Evolutionary conservation across 352 stramenopile species (phyloP).

Genomic region (Globisporangium echinulatum): DNA sequence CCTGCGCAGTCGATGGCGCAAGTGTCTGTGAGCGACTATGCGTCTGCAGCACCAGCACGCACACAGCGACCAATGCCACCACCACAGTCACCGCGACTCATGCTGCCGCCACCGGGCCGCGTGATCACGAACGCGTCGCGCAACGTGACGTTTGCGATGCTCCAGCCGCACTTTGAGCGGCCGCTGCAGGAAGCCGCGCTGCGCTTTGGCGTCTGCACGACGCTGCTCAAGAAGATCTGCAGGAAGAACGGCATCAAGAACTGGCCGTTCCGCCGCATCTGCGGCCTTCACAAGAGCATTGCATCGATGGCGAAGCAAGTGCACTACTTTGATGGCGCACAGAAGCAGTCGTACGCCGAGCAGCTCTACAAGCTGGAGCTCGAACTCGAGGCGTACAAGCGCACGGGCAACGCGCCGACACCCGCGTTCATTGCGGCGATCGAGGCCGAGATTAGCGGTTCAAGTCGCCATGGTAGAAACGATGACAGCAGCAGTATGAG

Average conservation of each 20-base stretch:
- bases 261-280: slow-evolving; percentile 59
- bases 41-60: not conserved
- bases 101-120: slow-evolving; percentile 7
- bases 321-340: slow-evolving; percentile 54
- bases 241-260: slow-evolving; percentile 50
- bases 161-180: slow-evolving; percentile 51
- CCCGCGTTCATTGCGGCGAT: slow-evolving; percentile 19
- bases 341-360: slow-evolving; percentile 41
- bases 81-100: not conserved
- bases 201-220: slow-evolving; percentile 59
- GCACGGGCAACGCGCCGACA: slow-evolving; percentile 33
- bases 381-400: slow-evolving; percentile 36
- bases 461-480: not conserved
- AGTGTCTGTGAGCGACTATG: not conserved
- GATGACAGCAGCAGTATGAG: slow-evolving; percentile 6
- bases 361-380: slow-evolving; percentile 34
- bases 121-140: slow-evolving; percentile 38
- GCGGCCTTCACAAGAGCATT: slow-evolving; percentile 48
- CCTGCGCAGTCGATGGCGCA: not conserved
- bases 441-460: slow-evolving; percentile 8
- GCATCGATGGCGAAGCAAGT: slow-evolving; percentile 53
- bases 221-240: slow-evolving; percentile 66
- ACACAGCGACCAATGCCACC: not conserved
- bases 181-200: slow-evolving; percentile 43
- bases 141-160: slow-evolving; percentile 48